Base-by-base conservation (phyloP, 139 green algal species). In the Nannochloris sp. region DNA sequence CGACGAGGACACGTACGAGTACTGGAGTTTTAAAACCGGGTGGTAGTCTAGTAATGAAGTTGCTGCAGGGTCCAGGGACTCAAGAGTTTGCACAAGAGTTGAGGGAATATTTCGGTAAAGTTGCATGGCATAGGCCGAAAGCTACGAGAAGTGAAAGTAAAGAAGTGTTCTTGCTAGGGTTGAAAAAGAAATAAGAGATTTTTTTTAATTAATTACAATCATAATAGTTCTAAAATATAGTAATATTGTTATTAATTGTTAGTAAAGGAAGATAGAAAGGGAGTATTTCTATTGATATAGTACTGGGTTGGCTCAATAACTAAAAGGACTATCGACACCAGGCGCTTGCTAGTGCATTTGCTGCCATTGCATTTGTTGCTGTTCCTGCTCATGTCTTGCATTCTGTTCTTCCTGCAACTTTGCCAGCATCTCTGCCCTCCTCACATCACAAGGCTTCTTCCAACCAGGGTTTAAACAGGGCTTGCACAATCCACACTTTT, bases 11-110 rank as follows among this genome's bases (percentile, higher is more conserved):
- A 23, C 39, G 48, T 37, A 34, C 64, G 19, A 55, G 71, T n/a
- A n/a, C n/a, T n/a, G n/a, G n/a, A 1, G 58, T 86, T 27, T 67
- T 91, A 19, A 71, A 63, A 45, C 76, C 83, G 1, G 80, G 76
- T 0, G 85, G 85, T 3, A 64, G 67, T 37, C 55, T 93, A 13
- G 82, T 93, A 0, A 85, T 92, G 76, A 93, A 93, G 76, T 60
- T 89, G 25, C 71, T 88, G n/a, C 60, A 87, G 61, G 82, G 83
- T 1, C 8, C 71, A 8, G 86, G 85, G 23, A 82, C 74, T 3
- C 75, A 82, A 6, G 83, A 90, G 71, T 89, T 93, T 68, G 76
- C 80, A 2, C 44, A 73, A 19, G 72, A 85, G 37, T 76, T 93
- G 61, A 71, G 80, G 55, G 68, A 60, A 0, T 82, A 89, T 60